Evolutionary conservation across 176 grass and related monocot genomes (phyloP), one percentile per base, ranked within the genome.

Genomic region (Carex parvula): DNA sequence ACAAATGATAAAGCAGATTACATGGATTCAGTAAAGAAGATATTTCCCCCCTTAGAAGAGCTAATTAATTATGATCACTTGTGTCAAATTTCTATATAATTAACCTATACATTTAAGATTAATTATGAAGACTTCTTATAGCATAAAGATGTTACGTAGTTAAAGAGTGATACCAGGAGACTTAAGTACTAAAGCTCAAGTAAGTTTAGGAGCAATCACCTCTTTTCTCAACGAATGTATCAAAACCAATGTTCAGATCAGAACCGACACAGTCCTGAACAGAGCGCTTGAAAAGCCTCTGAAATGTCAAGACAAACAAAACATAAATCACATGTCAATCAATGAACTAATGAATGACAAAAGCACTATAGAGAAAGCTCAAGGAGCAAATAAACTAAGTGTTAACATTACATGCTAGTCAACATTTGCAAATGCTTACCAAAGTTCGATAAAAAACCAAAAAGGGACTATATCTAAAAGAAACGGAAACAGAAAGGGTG

Each of bases 231-330:
- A 89, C 73, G 68, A 94, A 99, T 80, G 96, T 64, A 39, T 95
- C 96, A 44, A 95, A 99, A 39, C 96, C 96, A 90, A 87, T 90
- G 88, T 95, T 99, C 46, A 99, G 87, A 89, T 99, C 85, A 37
- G 92, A 83, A 68, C 96, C 96, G 12, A 88, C 44, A 84, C 93
- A 92, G 20, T 99, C 93, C 84, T 88, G 90, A 73, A 99, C 82
- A 73, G 86, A 86, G 55, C 91, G 91, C 89, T 99, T 99, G 89
- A 99, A 99, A 81, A 95, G 93, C 78, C 96, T 94, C 96, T 99
- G 89, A 75, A 80, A 29, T 79, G 24, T 67, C 84, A 35, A 77
- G 71, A 86, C 67, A 87, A 59, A 85, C 77, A 15, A 84, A 87
- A 39, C 2, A 67, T 88, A 83, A 85, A 83, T 73, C 72, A 50